Evolutionary conservation across 176 grass and related monocot species (phyloP).

Genomic region (Melocanna baccifera): DNA sequence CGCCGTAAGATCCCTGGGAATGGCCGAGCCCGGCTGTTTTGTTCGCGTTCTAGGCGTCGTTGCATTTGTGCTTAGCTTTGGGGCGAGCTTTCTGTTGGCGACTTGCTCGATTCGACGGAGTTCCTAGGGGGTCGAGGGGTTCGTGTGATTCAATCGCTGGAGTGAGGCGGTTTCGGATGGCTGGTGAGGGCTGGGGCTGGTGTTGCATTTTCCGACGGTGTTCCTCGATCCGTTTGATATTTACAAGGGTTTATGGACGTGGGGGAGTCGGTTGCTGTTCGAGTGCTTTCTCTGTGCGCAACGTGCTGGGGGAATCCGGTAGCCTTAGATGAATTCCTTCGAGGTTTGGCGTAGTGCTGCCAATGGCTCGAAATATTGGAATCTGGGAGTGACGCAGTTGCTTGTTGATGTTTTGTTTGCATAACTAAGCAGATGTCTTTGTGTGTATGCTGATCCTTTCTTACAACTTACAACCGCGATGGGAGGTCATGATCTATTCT

Average conservation of each 20-base stretch:
- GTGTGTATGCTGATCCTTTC: background rate
- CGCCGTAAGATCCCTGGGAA: slow-evolving; percentile 19
- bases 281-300: background rate
- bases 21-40: background rate
- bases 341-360: background rate
- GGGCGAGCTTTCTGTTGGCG: background rate
- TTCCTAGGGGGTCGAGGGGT: background rate
- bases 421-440: background rate
- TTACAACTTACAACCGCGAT: background rate
- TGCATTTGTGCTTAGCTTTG: background rate
- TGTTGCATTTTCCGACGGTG: background rate
- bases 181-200: background rate
- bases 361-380: slow-evolving; percentile 5
- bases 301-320: background rate
- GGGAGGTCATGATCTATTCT: background rate
- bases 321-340: background rate
- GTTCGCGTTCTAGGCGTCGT: background rate
- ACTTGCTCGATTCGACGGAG: background rate
- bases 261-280: background rate
- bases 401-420: background rate
- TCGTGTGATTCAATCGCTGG: background rate
- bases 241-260: slow-evolving; percentile 26
- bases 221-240: background rate
- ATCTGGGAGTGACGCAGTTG: background rate
- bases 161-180: background rate